Evolutionary conservation across 768 basidiomycete genomes (phyloP).

Genomic region (Suillus fuscotomentosus): DNA sequence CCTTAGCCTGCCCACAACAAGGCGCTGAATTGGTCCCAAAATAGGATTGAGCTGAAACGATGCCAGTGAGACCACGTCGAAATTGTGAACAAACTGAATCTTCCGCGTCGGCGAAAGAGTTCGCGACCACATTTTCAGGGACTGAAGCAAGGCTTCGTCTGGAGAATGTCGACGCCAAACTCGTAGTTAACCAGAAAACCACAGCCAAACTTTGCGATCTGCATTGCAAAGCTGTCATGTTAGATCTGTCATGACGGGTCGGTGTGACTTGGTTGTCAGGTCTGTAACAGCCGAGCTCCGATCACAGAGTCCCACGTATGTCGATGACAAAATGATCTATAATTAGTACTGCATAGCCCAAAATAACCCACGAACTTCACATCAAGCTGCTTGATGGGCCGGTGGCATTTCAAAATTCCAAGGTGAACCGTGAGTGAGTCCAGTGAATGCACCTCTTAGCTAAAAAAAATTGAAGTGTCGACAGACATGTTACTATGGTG

Average conservation of each 20-base stretch:
- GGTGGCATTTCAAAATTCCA: background rate
- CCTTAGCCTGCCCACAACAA: background rate
- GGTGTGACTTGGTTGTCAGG: background rate
- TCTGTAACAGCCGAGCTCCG: background rate
- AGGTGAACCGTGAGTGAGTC: slow-evolving; percentile 6
- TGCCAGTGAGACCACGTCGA: background rate
- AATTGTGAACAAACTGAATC: background rate
- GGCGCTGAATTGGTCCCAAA: background rate
- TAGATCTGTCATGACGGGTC: background rate
- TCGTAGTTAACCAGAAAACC: background rate
- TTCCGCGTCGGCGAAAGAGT: too few species aligned
- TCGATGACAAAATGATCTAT: background rate
- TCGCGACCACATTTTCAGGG: background rate
- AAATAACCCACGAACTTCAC: background rate
- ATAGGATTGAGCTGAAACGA: background rate
- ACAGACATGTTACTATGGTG: background rate
- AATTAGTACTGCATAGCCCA: background rate
- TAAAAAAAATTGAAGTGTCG: slow-evolving; percentile 37
- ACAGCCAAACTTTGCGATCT: background rate
- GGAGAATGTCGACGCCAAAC: background rate
- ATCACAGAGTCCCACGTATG: background rate
- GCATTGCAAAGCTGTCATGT: background rate
- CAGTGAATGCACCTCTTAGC: slow-evolving; percentile 40
- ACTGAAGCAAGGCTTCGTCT: background rate
- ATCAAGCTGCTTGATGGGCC: background rate